A percentile compares a stretch with the other conserved stretches of the same genome.
phyloP scores from a whole-genome alignment of 345 rosid genomes.

The Limnanthes douglasii region DNA sequence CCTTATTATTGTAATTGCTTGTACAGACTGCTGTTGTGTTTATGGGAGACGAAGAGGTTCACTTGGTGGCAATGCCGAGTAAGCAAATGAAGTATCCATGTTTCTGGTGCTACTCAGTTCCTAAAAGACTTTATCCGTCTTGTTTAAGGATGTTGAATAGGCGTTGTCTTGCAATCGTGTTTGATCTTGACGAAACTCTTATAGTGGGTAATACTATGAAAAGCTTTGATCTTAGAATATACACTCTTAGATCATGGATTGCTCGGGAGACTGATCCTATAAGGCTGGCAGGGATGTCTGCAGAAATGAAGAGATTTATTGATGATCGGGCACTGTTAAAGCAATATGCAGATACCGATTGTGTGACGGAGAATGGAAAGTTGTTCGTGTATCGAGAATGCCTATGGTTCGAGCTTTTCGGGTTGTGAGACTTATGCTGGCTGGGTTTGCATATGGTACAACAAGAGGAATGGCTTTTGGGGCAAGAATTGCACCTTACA shows the following conservation, averaged over 20 bases:
- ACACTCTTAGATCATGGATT: constrained; percentile 65
- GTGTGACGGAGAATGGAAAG: constrained; percentile 56
- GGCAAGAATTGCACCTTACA: too few relatives aligned
- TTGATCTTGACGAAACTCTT: constrained; percentile 92
- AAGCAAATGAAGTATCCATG: constrained; percentile 95
- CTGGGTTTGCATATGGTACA: too few relatives aligned
- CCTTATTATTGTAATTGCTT: too few relatives aligned
- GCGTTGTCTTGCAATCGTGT: constrained; percentile 81
- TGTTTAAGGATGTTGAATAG: constrained; percentile 71
- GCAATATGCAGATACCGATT: constrained; percentile 72
- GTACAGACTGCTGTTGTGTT: constrained; percentile 79
- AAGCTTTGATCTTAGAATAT: constrained; percentile 85
- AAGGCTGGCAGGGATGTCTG: constrained; percentile 55
- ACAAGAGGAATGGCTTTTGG: too few relatives aligned
- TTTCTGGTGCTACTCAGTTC: constrained; percentile 88
- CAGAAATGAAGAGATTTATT: constrained; percentile 50
- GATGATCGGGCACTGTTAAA: constrained; percentile 77
- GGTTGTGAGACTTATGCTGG: too few relatives aligned
- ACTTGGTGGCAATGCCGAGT: constrained; percentile 98
- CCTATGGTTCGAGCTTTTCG: too few relatives aligned
- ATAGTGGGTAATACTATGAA: constrained; percentile 95
- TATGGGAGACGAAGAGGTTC: constrained; percentile 78
- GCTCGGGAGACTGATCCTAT: constrained; percentile 58
- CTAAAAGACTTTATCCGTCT: constrained; percentile 53
- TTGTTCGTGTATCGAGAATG: too few relatives aligned